These are phyloP conservation scores for Phylloporus sp. DNA, from an alignment of 768 basidiomycete genomes.

Conservation along the genomic window DNA sequence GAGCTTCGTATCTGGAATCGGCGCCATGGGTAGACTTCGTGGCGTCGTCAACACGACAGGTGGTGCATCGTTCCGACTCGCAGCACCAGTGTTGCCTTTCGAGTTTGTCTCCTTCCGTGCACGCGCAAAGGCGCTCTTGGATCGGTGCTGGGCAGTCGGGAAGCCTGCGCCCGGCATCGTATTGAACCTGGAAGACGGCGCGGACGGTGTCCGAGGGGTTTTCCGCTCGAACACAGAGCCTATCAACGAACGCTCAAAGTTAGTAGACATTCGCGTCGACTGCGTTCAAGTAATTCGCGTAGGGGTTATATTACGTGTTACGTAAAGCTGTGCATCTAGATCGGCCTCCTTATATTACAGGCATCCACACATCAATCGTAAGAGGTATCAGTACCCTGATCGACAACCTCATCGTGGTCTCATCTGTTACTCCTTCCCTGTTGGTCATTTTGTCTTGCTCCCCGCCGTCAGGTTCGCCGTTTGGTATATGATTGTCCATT, in stretches of 20 bases:
- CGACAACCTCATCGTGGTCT: too few relatives aligned
- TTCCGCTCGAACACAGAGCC: conserved; percentile 48
- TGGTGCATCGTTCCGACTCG: conserved; percentile 13
- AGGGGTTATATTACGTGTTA: conserved; percentile 5
- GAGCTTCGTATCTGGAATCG: conserved; percentile 8
- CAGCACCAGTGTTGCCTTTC: conserved; percentile 19
- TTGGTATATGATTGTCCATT: conserved; percentile 4
- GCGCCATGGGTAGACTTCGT: conserved; percentile 9
- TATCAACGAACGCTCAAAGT: conserved; percentile 32
- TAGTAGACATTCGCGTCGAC: conserved; percentile 16
- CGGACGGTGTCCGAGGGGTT: conserved; percentile 18
- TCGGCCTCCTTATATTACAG: too few relatives aligned
- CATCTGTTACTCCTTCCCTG: too few relatives aligned
- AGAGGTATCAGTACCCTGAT: too few relatives aligned
- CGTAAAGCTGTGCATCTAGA: conserved; percentile 14
- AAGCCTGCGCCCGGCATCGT: conserved; percentile 45
- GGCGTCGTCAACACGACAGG: conserved; percentile 26
- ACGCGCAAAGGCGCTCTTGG: conserved; percentile 56
- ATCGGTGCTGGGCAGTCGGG: conserved; percentile 61
- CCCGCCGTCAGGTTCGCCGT: neutral
- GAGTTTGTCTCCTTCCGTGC: conserved; percentile 35
- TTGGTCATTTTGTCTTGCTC: neutral
- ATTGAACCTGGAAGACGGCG: conserved; percentile 22
- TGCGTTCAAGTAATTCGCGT: neutral
- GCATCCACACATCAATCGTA: too few relatives aligned